Evolutionary conservation across 164 flowering plant genomes (phyloP).

Genomic region (Berberis thunbergii): DNA sequence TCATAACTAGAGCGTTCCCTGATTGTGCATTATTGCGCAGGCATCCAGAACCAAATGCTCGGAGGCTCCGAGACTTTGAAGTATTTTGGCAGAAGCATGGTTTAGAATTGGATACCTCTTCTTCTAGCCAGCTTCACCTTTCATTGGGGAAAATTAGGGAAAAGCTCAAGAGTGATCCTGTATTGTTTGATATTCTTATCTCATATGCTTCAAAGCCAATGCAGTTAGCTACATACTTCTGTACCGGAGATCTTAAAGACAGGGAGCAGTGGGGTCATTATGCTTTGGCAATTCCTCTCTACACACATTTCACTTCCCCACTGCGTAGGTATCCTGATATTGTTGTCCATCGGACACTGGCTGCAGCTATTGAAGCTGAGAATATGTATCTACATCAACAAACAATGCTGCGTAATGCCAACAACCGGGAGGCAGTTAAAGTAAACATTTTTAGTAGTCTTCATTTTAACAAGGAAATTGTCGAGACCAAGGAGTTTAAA

Average conservation of each 20-base stretch:
- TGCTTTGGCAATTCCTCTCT: conserved; percentile 72
- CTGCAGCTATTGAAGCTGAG: conserved; percentile 80
- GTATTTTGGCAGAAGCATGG: conserved; percentile 71
- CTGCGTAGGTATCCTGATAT: conserved; percentile 91
- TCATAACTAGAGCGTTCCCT: conserved; percentile 76
- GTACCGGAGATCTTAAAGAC: conserved; percentile 54
- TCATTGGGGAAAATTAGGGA: conserved; percentile 55
- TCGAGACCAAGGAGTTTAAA: conserved; percentile 42
- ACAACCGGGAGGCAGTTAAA: conserved; percentile 7
- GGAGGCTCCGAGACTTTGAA: conserved; percentile 78
- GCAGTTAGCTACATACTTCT: conserved; percentile 81
- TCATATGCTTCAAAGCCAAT: conserved; percentile 73
- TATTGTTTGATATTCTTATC: conserved; percentile 56
- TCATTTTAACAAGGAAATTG: conserved; percentile 43
- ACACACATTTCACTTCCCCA: conserved; percentile 95
- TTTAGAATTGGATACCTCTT: conserved; percentile 63
- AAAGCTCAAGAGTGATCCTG: conserved; percentile 59
- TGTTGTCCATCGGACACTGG: conserved; percentile 76
- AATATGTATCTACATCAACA: conserved; percentile 29
- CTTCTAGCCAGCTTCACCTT: conserved; percentile 55
- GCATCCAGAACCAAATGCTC: conserved; percentile 77
- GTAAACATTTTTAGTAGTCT: conserved; percentile 51
- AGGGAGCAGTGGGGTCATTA: conserved; percentile 64
- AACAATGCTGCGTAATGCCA: conserved; percentile 9
- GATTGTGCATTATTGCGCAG: conserved; percentile 69